phyloP scores from a whole-genome alignment of 2,329 filamentous ascomycete species.

The Diaporthe vaccinii region DNA sequence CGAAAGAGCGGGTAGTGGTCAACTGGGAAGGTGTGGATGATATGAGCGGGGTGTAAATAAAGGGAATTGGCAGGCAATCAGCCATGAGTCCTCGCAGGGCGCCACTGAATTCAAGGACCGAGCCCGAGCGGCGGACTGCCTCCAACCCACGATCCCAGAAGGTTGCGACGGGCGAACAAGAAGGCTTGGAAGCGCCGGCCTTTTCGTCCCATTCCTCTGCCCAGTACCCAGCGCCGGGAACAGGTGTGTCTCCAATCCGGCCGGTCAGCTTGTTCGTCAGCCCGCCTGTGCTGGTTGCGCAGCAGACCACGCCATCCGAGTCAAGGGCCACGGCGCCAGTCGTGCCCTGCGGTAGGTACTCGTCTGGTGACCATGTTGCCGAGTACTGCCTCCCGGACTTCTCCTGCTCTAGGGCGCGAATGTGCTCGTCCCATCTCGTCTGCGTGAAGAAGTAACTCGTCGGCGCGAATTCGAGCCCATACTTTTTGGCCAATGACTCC shows the following conservation, averaged over 20 bases:
- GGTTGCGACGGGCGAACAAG: background rate
- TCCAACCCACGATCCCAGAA: conserved; percentile 38
- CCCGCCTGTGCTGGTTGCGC: conserved; percentile 79
- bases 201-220: conserved; percentile 83
- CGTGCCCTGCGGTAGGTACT: conserved; percentile 86
- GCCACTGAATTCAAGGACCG: conserved; percentile 56
- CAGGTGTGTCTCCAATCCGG: conserved; percentile 87
- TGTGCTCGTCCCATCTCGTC: conserved; percentile 78
- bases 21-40: background rate
- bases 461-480: conserved; percentile 79
- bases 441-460: conserved; percentile 84
- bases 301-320: conserved; percentile 78
- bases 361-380: conserved; percentile 69
- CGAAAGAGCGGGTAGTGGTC: conserved; percentile 61
- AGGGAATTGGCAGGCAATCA: conserved; percentile 71
- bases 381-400: conserved; percentile 51
- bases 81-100: conserved; percentile 64
- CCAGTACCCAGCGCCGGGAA: conserved; percentile 89
- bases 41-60: conserved; percentile 53
- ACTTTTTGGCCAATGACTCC: conserved; percentile 75
- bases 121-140: conserved; percentile 43
- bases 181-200: conserved; percentile 49
- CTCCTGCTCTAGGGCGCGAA: conserved; percentile 64
- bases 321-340: conserved; percentile 88
- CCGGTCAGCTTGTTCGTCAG: conserved; percentile 91